Conservation (phyloP, 2,329 filamentous ascomycete genomes). For the Onygenales sp. region DNA sequence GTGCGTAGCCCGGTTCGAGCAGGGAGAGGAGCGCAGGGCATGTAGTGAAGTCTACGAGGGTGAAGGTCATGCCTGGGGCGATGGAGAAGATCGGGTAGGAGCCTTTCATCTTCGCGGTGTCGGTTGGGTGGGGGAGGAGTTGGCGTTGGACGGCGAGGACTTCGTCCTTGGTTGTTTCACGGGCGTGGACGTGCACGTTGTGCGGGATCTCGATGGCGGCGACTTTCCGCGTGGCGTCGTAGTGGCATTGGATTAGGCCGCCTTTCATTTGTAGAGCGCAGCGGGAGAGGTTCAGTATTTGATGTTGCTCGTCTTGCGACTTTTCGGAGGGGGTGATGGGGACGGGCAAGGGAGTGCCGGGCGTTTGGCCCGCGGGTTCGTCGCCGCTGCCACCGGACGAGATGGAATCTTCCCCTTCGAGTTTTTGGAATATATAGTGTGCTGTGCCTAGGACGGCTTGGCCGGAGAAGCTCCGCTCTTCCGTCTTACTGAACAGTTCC, state of each 20-base stretch:
- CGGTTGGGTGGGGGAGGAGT: slow-evolving; percentile 14
- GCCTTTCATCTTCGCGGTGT: slow-evolving; percentile 17
- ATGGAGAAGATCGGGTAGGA: slow-evolving; percentile 50
- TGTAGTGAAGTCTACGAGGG: slow-evolving; percentile 21
- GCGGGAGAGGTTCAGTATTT: slow-evolving; percentile 8
- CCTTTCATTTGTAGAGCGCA: slow-evolving; percentile 27
- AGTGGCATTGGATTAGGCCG: slow-evolving; percentile 35
- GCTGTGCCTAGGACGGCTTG: slow-evolving; percentile 53
- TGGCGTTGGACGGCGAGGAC: slow-evolving; percentile 18
- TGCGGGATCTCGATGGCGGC: slow-evolving; percentile 59
- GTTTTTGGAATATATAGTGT: slow-evolving; percentile 35
- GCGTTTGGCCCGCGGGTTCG: neutral
- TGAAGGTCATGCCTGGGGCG: slow-evolving; percentile 59
- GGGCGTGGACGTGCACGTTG: slow-evolving; percentile 52
- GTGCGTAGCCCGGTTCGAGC: slow-evolving; percentile 17
- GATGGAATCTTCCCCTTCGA: slow-evolving; percentile 7
- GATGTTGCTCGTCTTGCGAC: slow-evolving; percentile 5
- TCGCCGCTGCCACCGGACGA: neutral
- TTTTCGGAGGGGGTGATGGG: neutral
- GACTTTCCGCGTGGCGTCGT: slow-evolving; percentile 29
- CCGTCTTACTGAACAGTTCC: slow-evolving; percentile 49
- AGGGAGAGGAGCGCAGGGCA: slow-evolving; percentile 15
- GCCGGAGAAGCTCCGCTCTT: slow-evolving; percentile 53
- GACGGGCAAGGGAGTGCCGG: too few species aligned
- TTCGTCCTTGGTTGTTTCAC: slow-evolving; percentile 19